These are phyloP conservation scores for Balansia obtecta DNA, from an alignment of 2,329 filamentous ascomycete species.

Conservation along the genomic window DNA sequence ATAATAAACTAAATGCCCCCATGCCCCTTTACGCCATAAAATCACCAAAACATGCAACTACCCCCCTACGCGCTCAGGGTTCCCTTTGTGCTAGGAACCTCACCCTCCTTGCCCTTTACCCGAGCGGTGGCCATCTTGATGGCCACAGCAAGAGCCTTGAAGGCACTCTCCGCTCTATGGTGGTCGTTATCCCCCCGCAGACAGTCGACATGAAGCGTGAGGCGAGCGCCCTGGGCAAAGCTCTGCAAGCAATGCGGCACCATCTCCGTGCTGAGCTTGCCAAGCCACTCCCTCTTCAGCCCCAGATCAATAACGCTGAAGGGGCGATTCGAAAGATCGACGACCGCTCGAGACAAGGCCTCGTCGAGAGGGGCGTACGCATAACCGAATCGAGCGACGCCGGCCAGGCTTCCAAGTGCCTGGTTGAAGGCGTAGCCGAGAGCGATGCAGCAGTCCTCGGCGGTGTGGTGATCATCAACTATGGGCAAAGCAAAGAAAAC, in stretches of 20 bases:
- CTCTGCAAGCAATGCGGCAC: constrained; percentile 89
- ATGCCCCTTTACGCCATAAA: neutral
- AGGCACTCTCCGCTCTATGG: constrained; percentile 89
- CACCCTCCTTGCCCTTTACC: constrained; percentile 71
- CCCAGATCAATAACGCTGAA: constrained; percentile 75
- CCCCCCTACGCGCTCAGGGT: constrained; percentile 54
- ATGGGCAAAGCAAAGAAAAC: too few relatives aligned
- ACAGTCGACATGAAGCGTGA: constrained; percentile 94
- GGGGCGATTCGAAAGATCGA: constrained; percentile 88
- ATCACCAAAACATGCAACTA: constrained; percentile 4
- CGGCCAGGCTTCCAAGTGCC: constrained; percentile 65
- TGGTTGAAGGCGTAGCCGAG: constrained; percentile 74
- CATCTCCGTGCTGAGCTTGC: constrained; percentile 91
- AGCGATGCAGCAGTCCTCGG: constrained; percentile 89
- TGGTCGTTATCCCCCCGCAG: constrained; percentile 88
- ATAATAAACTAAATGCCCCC: too few relatives aligned
- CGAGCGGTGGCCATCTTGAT: constrained; percentile 63
- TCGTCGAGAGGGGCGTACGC: constrained; percentile 93
- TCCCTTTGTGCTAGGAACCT: constrained; percentile 93
- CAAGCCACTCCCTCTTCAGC: constrained; percentile 83
- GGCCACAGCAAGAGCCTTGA: constrained; percentile 90
- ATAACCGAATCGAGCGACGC: constrained; percentile 79
- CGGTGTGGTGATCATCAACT: constrained; percentile 98
- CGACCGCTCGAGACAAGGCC: constrained; percentile 81
- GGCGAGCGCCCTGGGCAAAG: constrained; percentile 79